Base-by-base conservation (phyloP, 2,329 filamentous ascomycete species). In the Truncatella angustata region DNA sequence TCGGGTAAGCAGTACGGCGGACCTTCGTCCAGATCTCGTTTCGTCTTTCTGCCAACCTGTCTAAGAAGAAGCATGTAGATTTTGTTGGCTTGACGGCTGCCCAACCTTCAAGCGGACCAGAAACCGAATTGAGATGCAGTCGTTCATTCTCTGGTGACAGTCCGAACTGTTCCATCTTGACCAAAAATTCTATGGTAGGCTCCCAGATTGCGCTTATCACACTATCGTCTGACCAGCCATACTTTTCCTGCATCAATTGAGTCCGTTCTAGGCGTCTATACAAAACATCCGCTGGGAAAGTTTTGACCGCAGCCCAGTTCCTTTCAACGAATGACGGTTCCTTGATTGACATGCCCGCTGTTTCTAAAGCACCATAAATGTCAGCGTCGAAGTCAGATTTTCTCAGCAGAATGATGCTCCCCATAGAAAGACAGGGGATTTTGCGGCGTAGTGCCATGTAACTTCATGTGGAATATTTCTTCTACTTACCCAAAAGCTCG, bases 161-260 rank as follows among this genome's bases (percentile, higher is more conserved):
- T 0, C 51, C 32, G 26, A 61, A 56, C 1, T 52, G 57, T 30
- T 66, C 66, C 1, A 54, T 49, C 7, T 63, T 48, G 5, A 70
- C 40, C 0, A 71, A 54, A 5, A 60, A 52, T 3, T 56, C 52
- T 0, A 68, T 58, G 0, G 65, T 69, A 4, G 68, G 66, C 23
- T 63, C 61, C 68, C 66, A 70, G 2, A 71, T 57, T 4, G 21
- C 18, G 5, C 34, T 20, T 18, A 48, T 35, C 5, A 56, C 28
- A 14, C 51, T 52, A 12, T 47, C 39, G 23, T 57, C 51, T 7
- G 52, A 50, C 36, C 36, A 24, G 7, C 36, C 21, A 20, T 37
- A 21, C 10, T 30, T 14, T 11, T 49, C 18, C 14, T 46, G 23
- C 4, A 50, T 16, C 12, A 6, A 26, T 14, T 47, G 21, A 3